These are phyloP conservation scores for Skeletonema potamos DNA, from an alignment of 108 stramenopile genomes.

Conservation along the genomic window DNA sequence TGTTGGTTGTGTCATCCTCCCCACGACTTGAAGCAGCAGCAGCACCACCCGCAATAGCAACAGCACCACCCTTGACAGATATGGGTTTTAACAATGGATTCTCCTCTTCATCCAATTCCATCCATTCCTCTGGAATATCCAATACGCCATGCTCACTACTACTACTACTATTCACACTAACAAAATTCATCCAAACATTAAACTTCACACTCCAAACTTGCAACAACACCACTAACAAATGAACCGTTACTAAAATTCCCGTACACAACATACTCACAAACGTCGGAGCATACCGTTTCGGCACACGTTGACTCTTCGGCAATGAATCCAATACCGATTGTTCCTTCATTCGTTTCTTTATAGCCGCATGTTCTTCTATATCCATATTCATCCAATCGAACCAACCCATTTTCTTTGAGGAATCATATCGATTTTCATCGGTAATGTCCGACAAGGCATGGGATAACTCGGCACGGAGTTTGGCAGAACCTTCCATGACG, in stretches of 20 bases:
- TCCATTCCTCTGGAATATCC: conserved; percentile 59
- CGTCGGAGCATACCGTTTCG: conserved; percentile 69
- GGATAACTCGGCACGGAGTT: conserved; percentile 79
- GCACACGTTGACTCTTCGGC: conserved; percentile 81
- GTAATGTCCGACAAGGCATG: conserved; percentile 78
- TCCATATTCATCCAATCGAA: conserved; percentile 89
- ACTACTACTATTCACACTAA: conserved; percentile 38
- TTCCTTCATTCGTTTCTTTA: conserved; percentile 82
- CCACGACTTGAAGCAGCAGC: conserved; percentile 4
- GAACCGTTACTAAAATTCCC: conserved; percentile 74
- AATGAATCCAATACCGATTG: conserved; percentile 69
- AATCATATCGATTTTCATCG: conserved; percentile 64
- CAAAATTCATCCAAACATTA: conserved; percentile 86
- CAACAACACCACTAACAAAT: conserved; percentile 86
- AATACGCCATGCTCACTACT: conserved; percentile 14
- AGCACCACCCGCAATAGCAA: neutral
- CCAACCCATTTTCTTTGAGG: conserved; percentile 67
- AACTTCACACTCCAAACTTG: conserved; percentile 95
- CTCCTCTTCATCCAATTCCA: conserved; percentile 55
- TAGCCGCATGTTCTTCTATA: conserved; percentile 83
- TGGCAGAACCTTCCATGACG: conserved; percentile 87
- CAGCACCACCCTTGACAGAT: neutral
- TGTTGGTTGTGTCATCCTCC: neutral
- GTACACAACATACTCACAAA: conserved; percentile 79
- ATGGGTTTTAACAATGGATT: conserved; percentile 25